Evolutionary conservation across 73 alveolate genomes (phyloP).

Genomic region (Durusdinium trenchii): DNA sequence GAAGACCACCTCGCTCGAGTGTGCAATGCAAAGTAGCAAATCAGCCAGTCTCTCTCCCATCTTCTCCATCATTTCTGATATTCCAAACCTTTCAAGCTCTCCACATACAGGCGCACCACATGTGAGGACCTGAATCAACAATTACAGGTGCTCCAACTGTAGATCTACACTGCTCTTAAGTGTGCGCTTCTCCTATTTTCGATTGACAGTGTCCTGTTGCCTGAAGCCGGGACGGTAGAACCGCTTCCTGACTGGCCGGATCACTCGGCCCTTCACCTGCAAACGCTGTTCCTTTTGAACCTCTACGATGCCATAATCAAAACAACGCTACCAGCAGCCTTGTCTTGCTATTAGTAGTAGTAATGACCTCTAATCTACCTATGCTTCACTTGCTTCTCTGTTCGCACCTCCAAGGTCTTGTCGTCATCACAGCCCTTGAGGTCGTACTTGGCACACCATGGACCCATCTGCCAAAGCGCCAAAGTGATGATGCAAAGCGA

Average conservation of each 20-base stretch:
- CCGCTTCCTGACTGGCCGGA: conserved; percentile 73
- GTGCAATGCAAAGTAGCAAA: not conserved
- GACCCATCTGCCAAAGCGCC: conserved; percentile 44
- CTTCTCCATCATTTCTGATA: not conserved
- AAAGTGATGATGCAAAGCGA: no score
- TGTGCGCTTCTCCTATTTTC: no score
- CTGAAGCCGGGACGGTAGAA: conserved; percentile 33
- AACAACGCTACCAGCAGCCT: not conserved
- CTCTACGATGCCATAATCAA: not conserved
- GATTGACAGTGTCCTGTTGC: no score
- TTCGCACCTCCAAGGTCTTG: conserved; percentile 90
- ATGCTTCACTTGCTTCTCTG: no score
- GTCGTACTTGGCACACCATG: conserved; percentile 74
- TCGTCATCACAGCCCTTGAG: conserved; percentile 94
- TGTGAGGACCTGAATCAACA: conserved; percentile 54
- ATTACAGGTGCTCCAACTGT: not conserved
- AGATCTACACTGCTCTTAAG: not conserved
- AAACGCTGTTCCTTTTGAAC: not conserved
- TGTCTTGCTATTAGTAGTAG: no score
- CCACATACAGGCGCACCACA: conserved; percentile 85
- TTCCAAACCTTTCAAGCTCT: not conserved
- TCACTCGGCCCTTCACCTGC: conserved; percentile 71
- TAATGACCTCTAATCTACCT: no score
- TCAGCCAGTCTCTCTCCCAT: not conserved
- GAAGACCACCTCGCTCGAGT: conserved; percentile 45